Evolutionary conservation across 2,329 filamentous ascomycete genomes (phyloP).

Genomic region (Colletotrichum acutatum): DNA sequence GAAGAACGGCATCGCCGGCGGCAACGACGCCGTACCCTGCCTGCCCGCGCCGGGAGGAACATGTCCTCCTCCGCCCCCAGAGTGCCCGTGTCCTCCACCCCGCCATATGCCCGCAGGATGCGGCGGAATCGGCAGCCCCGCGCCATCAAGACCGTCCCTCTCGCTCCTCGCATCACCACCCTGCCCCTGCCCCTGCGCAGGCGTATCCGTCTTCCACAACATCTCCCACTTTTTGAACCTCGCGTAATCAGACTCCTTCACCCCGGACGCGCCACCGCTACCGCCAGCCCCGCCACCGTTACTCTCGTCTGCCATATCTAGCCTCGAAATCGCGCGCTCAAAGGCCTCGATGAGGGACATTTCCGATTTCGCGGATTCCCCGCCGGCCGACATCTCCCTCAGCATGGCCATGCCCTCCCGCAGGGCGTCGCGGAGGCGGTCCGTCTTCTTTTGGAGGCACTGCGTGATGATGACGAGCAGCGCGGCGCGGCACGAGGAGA

Average conservation of each 20-base stretch:
- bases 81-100: neutral
- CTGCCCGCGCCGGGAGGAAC: conserved; percentile 27
- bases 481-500: conserved; percentile 65
- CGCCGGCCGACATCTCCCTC: conserved; percentile 63
- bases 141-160: conserved; percentile 17
- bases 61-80: neutral
- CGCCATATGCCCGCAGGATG: conserved; percentile 22
- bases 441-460: conserved; percentile 50
- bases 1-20: conserved; percentile 47
- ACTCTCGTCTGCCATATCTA: conserved; percentile 54
- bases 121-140: conserved; percentile 25
- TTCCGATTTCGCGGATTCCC: conserved; percentile 63
- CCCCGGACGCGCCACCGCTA: conserved; percentile 32
- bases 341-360: conserved; percentile 64
- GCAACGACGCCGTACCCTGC: conserved; percentile 40
- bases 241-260: conserved; percentile 60
- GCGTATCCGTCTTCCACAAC: conserved; percentile 54
- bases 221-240: conserved; percentile 50
- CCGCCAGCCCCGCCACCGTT: neutral
- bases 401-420: conserved; percentile 62
- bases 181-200: conserved; percentile 38
- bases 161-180: conserved; percentile 39
- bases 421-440: conserved; percentile 55
- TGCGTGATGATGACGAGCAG: conserved; percentile 58
- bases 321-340: conserved; percentile 57